Evolutionary conservation across 768 basidiomycete species (phyloP), one percentile per base, ranked within the genome.

Genomic region (Phanerochaete carnosa): DNA sequence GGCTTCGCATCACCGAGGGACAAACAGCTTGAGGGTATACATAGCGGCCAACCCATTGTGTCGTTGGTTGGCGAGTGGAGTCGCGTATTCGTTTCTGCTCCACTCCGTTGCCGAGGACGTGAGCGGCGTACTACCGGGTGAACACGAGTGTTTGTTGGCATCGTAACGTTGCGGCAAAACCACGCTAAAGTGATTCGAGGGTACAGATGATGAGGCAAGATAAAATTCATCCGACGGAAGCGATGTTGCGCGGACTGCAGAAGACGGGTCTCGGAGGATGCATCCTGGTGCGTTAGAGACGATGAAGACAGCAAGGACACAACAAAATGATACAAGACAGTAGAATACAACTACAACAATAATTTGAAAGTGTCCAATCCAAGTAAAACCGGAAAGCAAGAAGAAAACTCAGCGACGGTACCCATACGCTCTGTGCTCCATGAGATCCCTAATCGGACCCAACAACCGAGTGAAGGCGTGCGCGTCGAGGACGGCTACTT

Each of bases 391-490:
- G 37, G 28, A 43, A 55, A 32, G 30, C 15, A n/a, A n/a, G 23
- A n/a, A 50, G 28, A 46, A 55, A 61, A 37, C 60, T 65, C 63
- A 66, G n/a, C 62, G 64, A 33, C 58, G 58, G 30, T 62, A 50
- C 2, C 80, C 81, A 71, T 92, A 92, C 52, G 79, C 80, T 69
- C 90, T 88, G 65, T 93, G 84, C 70, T 94, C 92, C 92, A 95
- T 94, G 70, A 94, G 88, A 73, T 95, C 95, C 62, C 92, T 86
- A 64, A 96, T 77, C 23, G 95, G 94, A 3, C 96, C 96, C 32
- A 99, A 84, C 45, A 99, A 77, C 43, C 96, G 87, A 13, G 94
- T 97, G 70, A 99, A 99, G 22, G 95, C 90, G 60, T 91, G 84
- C 35, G 94, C 93, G 68, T 95, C 95, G 64, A 99, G 79, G 11